Percentiles rank a stretch among this genome's conserved stretches.
These are phyloP conservation scores for Xylaria acuta DNA, from an alignment of 495 filamentous ascomycete species.

Conservation along the genomic window DNA sequence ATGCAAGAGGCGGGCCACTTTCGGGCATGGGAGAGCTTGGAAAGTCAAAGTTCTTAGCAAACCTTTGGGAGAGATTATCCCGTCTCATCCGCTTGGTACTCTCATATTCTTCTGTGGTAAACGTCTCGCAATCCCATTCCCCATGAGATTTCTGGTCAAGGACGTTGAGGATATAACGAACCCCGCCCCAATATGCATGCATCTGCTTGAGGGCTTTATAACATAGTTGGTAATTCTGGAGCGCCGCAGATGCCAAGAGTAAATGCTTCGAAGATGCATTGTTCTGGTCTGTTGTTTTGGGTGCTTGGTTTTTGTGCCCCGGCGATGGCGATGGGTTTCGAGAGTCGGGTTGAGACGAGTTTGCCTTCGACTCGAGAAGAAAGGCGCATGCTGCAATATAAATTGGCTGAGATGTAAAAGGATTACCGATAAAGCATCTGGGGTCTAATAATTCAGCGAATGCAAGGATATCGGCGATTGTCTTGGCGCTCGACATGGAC, in stretches of 20 bases:
- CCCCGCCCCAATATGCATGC: slow-evolving; percentile 81
- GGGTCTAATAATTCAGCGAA: slow-evolving; percentile 81
- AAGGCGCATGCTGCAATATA: slow-evolving; percentile 90
- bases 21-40: slow-evolving; percentile 45
- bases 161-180: slow-evolving; percentile 83
- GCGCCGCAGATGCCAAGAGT: slow-evolving; percentile 74
- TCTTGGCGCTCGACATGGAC: slow-evolving; percentile 87
- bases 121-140: slow-evolving; percentile 80
- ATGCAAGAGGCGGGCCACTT: slow-evolving; percentile 66
- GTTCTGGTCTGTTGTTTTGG: slow-evolving; percentile 38
- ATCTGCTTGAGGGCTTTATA: slow-evolving; percentile 79
- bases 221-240: slow-evolving; percentile 80
- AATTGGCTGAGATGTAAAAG: slow-evolving; percentile 87
- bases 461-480: slow-evolving; percentile 81
- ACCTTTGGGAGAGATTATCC: slow-evolving; percentile 49
- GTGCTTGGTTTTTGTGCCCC: slow-evolving; percentile 24
- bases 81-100: slow-evolving; percentile 62
- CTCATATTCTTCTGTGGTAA: slow-evolving; percentile 78
- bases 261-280: slow-evolving; percentile 70
- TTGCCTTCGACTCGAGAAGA: slow-evolving; percentile 76
- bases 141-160: slow-evolving; percentile 88
- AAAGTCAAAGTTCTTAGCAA: slow-evolving; percentile 39
- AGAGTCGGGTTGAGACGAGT: slow-evolving; percentile 61
- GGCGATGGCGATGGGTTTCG: slow-evolving; percentile 54
- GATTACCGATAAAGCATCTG: slow-evolving; percentile 81